Conservation (phyloP, 257 asterid species). For the Solanum chaucha region DNA sequence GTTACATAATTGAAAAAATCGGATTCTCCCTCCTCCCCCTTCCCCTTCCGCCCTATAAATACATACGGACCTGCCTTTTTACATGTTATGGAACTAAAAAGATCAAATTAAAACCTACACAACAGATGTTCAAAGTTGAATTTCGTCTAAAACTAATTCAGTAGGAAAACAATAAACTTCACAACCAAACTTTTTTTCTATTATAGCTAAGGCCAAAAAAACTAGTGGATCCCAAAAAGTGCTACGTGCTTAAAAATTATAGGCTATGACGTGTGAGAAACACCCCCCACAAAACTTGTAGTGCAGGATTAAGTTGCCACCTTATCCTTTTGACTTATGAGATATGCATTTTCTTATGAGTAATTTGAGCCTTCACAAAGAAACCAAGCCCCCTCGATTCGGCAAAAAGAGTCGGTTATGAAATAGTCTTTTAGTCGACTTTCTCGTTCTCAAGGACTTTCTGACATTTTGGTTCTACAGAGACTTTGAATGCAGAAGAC, state of each 20-base stretch:
- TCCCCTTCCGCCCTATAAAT: no score
- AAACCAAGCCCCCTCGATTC: background rate
- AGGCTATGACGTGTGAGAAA: background rate
- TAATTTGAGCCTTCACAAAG: background rate
- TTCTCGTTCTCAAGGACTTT: background rate
- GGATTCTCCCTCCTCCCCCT: no score
- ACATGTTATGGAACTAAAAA: no score
- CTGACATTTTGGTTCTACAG: background rate
- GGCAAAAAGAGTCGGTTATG: background rate
- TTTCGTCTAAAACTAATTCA: no score
- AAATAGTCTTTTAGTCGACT: background rate
- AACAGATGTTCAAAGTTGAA: no score
- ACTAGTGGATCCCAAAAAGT: background rate
- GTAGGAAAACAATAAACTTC: no score
- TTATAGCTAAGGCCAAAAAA: no score
- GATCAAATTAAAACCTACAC: no score
- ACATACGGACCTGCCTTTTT: no score
- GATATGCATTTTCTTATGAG: background rate
- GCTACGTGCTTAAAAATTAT: background rate
- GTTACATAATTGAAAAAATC: no score
- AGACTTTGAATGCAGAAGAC: background rate
- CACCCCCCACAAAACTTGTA: background rate
- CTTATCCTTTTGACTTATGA: background rate
- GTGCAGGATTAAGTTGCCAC: background rate
- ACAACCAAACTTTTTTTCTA: no score